These are phyloP conservation scores for Clausena lansium DNA, from an alignment of 345 rosid genomes.

Conservation along the genomic window DNA sequence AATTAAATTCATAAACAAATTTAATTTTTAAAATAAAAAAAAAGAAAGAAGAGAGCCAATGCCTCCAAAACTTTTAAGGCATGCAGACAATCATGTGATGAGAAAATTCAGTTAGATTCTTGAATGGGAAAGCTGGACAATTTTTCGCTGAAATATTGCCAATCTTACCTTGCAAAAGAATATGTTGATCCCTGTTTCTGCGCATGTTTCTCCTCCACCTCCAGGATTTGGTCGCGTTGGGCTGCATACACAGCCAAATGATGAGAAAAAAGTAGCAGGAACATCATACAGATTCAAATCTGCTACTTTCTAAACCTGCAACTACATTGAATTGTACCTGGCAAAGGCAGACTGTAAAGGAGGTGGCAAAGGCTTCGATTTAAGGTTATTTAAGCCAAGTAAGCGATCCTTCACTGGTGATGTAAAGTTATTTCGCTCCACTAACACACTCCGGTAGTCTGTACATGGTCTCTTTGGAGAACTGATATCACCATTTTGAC, in stretches of 20 bases:
- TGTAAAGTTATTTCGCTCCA: slow-evolving; percentile 75
- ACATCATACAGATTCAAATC: slow-evolving; percentile 13
- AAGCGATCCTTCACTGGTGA: slow-evolving; percentile 84
- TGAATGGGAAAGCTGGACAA: not conserved
- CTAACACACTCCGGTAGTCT: slow-evolving; percentile 82
- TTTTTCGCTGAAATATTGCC: not conserved
- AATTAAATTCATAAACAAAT: not conserved
- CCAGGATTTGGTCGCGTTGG: slow-evolving; percentile 94
- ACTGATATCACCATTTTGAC: slow-evolving; percentile 81
- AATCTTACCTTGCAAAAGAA: slow-evolving; percentile 76
- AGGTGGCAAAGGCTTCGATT: slow-evolving; percentile 64
- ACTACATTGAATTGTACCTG: slow-evolving; percentile 40
- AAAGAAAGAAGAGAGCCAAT: not conserved
- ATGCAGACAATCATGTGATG: not conserved
- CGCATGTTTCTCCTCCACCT: slow-evolving; percentile 98
- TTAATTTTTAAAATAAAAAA: not conserved
- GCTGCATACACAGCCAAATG: slow-evolving; percentile 39
- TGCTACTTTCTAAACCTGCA: slow-evolving; percentile 3
- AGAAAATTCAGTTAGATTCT: not conserved
- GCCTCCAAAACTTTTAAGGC: slow-evolving; percentile 5
- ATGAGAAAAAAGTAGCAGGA: slow-evolving; percentile 8
- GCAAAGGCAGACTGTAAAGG: slow-evolving; percentile 86
- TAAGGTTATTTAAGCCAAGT: slow-evolving; percentile 49
- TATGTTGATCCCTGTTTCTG: slow-evolving; percentile 86
- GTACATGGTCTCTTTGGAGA: slow-evolving; percentile 66